These are phyloP conservation scores for Pseudoneurospora amorphoporcata DNA, from an alignment of 495 filamentous ascomycete species.

Conservation along the genomic window DNA sequence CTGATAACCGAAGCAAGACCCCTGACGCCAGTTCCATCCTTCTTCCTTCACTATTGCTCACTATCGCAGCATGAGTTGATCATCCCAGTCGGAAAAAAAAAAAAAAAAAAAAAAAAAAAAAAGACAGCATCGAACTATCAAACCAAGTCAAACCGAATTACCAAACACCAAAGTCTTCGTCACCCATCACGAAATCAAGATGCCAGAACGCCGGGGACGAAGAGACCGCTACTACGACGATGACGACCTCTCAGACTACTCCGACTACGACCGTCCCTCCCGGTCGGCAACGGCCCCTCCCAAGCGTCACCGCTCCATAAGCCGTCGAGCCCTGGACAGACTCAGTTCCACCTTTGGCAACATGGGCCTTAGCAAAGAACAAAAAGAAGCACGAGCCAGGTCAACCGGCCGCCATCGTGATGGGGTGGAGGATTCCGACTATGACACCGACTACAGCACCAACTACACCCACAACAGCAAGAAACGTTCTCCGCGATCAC, in stretches of 20 bases:
- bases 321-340: conserved; percentile 15
- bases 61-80: not conserved
- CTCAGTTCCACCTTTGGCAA: conserved; percentile 9
- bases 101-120: not conserved
- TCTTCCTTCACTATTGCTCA: not conserved
- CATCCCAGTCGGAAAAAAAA: not conserved
- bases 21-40: not conserved
- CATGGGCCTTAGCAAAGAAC: conserved; percentile 5
- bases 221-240: conserved; percentile 5
- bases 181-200: not conserved
- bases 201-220: not conserved
- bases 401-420: not conserved
- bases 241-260: conserved; percentile 6
- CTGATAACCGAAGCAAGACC: not conserved
- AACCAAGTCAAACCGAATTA: not conserved
- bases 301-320: conserved; percentile 15
- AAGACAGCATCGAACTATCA: not conserved
- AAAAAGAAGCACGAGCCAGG: not conserved
- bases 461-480: not conserved
- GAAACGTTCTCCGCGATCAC: not conserved
- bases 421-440: not conserved
- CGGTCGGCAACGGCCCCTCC: conserved; percentile 1
- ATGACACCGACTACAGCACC: not conserved
- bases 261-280: conserved; percentile 3
- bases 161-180: not conserved